These are phyloP conservation scores for Cladorrhinum samala DNA, from an alignment of 495 filamentous ascomycete species.

Conservation along the genomic window DNA sequence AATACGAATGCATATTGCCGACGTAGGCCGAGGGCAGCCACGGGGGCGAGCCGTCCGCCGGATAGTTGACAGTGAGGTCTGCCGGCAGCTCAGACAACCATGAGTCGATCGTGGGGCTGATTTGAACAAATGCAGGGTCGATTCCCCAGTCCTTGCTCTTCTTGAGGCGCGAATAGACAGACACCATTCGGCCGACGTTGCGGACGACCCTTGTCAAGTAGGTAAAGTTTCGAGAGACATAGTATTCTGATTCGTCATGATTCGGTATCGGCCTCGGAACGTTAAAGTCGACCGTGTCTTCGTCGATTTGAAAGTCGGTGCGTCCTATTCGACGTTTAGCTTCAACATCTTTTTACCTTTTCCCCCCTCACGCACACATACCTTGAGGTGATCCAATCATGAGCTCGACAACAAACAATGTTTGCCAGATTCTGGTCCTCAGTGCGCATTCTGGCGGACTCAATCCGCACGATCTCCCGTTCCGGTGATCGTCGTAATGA, in stretches of 20 bases:
- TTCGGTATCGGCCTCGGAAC: constrained; percentile 57
- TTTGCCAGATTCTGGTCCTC: constrained; percentile 88
- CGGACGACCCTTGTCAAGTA: constrained; percentile 71
- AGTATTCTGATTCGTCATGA: constrained; percentile 68
- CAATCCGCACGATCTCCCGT: constrained; percentile 62
- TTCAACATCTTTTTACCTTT: not conserved
- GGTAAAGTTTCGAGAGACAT: constrained; percentile 73
- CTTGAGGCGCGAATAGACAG: constrained; percentile 70
- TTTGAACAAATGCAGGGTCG: constrained; percentile 75
- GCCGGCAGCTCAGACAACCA: constrained; percentile 75
- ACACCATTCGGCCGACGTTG: constrained; percentile 71
- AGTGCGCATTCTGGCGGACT: constrained; percentile 68
- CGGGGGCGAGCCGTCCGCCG: constrained; percentile 70
- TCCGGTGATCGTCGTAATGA: constrained; percentile 70
- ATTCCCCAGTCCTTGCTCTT: constrained; percentile 84
- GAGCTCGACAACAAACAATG: constrained; percentile 75
- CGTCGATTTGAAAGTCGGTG: constrained; percentile 68
- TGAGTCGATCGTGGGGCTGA: constrained; percentile 63
- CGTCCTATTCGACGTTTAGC: constrained; percentile 55
- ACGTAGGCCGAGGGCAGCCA: constrained; percentile 87
- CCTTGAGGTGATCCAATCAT: constrained; percentile 97
- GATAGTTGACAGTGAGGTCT: constrained; percentile 74
- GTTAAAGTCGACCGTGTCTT: constrained; percentile 70
- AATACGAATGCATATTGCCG: constrained; percentile 89
- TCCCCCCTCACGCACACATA: constrained; percentile 29